Evolutionary conservation across 495 filamentous ascomycete species (phyloP).

Genomic region (Aspergillus olivimuriae): DNA sequence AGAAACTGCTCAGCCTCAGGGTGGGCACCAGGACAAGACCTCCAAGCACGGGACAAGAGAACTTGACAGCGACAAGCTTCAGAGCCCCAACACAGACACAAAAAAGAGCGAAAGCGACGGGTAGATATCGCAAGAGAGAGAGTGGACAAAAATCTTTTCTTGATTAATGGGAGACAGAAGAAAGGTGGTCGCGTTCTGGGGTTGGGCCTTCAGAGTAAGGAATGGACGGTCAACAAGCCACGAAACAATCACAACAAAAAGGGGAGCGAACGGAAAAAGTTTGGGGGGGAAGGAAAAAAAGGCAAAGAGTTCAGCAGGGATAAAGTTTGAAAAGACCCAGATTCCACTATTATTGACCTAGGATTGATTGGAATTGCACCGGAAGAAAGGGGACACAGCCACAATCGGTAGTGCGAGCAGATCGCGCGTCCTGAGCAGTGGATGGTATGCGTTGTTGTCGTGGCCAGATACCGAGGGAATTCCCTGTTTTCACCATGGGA

Average conservation of each 20-base stretch:
- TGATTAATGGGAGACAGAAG: too few relatives aligned
- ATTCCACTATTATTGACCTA: not conserved
- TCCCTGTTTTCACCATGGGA: too few relatives aligned
- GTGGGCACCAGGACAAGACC: not conserved
- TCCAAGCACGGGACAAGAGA: constrained; percentile 5
- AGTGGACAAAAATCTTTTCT: too few relatives aligned
- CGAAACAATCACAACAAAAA: too few relatives aligned
- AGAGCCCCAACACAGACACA: too few relatives aligned
- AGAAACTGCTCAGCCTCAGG: not conserved
- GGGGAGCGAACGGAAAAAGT: not conserved
- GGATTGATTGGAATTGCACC: not conserved
- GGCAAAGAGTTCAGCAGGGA: not conserved
- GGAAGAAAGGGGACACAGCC: not conserved
- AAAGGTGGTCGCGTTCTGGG: too few relatives aligned
- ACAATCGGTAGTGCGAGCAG: not conserved
- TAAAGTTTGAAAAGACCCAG: not conserved
- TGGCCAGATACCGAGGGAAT: too few relatives aligned
- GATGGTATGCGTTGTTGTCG: not conserved
- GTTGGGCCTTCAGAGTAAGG: too few relatives aligned
- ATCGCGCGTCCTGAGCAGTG: not conserved
- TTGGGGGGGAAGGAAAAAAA: not conserved
- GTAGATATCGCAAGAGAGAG: too few relatives aligned
- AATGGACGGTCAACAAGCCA: too few relatives aligned
- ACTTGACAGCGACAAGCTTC: constrained; percentile 5
- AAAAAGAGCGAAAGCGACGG: too few relatives aligned